Evolutionary conservation across 2,329 filamentous ascomycete genomes (phyloP).

Genomic region (Dendryphion nanum): DNA sequence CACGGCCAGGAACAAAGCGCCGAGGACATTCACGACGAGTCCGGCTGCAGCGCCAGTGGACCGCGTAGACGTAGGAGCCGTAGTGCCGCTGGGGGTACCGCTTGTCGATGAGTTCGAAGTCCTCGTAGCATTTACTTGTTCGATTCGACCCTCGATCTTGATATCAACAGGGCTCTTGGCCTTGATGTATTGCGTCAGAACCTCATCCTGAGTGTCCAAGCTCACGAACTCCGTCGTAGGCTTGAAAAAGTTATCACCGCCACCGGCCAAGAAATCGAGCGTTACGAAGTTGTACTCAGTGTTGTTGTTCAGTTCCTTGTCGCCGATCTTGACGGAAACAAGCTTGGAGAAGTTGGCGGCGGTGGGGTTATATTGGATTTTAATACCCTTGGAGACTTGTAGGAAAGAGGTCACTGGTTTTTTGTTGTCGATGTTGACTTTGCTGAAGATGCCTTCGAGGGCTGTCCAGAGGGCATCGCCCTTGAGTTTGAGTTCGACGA

Average conservation of each 20-base stretch:
- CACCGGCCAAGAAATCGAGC: conserved; percentile 60
- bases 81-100: neutral
- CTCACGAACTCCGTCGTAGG: conserved; percentile 43
- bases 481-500: conserved; percentile 56
- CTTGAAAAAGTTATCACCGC: conserved; percentile 61
- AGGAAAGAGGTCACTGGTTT: conserved; percentile 57
- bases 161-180: conserved; percentile 51
- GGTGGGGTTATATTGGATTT: conserved; percentile 57
- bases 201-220: conserved; percentile 56
- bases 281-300: conserved; percentile 59
- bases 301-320: conserved; percentile 47
- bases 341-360: conserved; percentile 52
- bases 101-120: neutral
- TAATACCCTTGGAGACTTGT: conserved; percentile 59
- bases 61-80: neutral
- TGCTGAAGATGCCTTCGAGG: conserved; percentile 59
- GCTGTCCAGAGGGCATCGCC: conserved; percentile 57
- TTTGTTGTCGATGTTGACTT: conserved; percentile 55
- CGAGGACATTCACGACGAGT: neutral
- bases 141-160: conserved; percentile 50
- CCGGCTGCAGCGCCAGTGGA: neutral
- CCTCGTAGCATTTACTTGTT: conserved; percentile 20
- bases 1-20: neutral
- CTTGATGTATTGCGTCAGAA: conserved; percentile 53
- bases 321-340: conserved; percentile 53